Conservation (phyloP, 148 eudicot genomes). For the Silene conica region DNA sequence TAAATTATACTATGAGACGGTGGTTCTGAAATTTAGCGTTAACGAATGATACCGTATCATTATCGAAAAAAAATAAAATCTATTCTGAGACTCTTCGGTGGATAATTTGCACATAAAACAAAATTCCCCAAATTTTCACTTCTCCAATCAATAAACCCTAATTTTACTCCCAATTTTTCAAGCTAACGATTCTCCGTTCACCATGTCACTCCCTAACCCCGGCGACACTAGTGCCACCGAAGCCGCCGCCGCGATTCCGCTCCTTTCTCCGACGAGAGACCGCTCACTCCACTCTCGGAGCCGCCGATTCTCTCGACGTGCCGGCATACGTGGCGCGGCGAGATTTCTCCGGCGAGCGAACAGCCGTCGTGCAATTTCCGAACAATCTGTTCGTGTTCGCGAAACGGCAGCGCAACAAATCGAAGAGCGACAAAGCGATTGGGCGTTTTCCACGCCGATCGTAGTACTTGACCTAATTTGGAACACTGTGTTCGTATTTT, state of each 20-base stretch:
- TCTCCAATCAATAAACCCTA: too few species aligned
- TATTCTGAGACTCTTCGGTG: too few species aligned
- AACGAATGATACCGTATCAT: too few species aligned
- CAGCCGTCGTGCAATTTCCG: constrained; percentile 14
- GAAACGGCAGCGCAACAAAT: constrained; percentile 22
- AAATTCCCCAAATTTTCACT: too few species aligned
- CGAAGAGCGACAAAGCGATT: constrained; percentile 18
- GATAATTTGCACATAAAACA: too few species aligned
- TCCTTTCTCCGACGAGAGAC: not conserved
- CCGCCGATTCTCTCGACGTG: constrained; percentile 5
- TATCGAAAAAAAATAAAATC: too few species aligned
- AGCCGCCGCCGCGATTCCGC: constrained; percentile 2
- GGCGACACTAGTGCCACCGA: not conserved
- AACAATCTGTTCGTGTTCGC: constrained; percentile 18
- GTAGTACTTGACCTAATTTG: constrained; percentile 21
- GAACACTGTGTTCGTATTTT: constrained; percentile 17
- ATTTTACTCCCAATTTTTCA: too few species aligned
- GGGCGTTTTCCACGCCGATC: constrained; percentile 22
- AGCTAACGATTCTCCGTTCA: not conserved
- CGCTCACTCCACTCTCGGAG: constrained; percentile 3
- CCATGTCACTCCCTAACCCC: constrained; percentile 10
- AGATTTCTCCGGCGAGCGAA: constrained; percentile 22
- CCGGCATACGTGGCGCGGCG: constrained; percentile 16
- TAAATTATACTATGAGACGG: too few species aligned
- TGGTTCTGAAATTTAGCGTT: too few species aligned